These are phyloP conservation scores for Kwoniella bestiolae DNA, from an alignment of 768 basidiomycete genomes.

Conservation along the genomic window DNA sequence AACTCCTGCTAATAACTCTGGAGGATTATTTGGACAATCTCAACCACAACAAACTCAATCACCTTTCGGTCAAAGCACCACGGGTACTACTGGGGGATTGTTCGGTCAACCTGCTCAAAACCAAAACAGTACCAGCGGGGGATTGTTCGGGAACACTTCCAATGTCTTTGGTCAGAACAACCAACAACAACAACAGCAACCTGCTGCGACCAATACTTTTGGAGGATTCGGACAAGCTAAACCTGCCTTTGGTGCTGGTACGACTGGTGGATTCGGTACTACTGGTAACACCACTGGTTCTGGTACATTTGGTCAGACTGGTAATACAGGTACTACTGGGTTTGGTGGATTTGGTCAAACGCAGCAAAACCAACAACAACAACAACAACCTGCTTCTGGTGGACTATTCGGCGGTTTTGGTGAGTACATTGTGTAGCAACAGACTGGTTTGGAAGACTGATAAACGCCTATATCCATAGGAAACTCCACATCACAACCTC, in stretches of 20 bases:
- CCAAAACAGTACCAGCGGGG: conserved; percentile 53
- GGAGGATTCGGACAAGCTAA: conserved; percentile 40
- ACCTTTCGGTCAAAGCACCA: conserved; percentile 14
- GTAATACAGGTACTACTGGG: conserved; percentile 43
- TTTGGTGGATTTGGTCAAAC: conserved; percentile 49
- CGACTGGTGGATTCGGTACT: conserved; percentile 28
- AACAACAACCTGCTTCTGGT: conserved; percentile 42
- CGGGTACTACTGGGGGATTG: conserved; percentile 58
- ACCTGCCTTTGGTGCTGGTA: conserved; percentile 44
- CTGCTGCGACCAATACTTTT: conserved; percentile 56
- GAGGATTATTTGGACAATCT: conserved; percentile 48
- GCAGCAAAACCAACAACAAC: conserved; percentile 56
- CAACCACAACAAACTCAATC: conserved; percentile 37
- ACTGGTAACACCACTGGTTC: conserved; percentile 18
- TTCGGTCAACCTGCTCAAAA: conserved; percentile 57
- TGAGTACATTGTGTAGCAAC: conserved; percentile 16
- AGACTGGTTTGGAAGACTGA: background rate
- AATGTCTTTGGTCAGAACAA: conserved; percentile 48
- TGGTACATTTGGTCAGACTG: conserved; percentile 48
- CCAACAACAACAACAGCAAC: conserved; percentile 48
- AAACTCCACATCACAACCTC: conserved; percentile 13
- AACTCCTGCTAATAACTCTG: conserved; percentile 25
- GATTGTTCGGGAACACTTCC: conserved; percentile 43
- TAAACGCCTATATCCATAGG: background rate
- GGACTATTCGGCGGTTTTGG: conserved; percentile 45